These are phyloP conservation scores for Phytopythium delawarense DNA, from an alignment of 352 stramenopile genomes.

Conservation along the genomic window DNA sequence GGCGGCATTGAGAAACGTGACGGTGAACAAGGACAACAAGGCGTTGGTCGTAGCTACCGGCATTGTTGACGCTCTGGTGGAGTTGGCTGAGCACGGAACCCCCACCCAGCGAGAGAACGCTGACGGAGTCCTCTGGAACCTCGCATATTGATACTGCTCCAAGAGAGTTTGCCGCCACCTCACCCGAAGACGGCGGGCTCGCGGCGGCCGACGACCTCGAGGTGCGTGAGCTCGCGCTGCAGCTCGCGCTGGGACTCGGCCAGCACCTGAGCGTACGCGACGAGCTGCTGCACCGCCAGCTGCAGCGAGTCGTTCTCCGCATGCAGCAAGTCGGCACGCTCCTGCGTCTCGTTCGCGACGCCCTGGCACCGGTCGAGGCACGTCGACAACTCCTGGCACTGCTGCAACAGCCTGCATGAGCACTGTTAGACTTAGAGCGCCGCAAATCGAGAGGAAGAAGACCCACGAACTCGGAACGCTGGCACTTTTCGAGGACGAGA, in stretches of 20 bases:
- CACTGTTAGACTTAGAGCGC: background rate
- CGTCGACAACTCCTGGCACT: slow-evolving; percentile 49
- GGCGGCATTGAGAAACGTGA: no score
- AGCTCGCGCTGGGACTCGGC: slow-evolving; percentile 38
- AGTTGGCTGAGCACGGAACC: no score
- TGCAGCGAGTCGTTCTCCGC: slow-evolving; percentile 51
- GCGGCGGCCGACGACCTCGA: slow-evolving; percentile 37
- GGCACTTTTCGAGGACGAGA: slow-evolving; percentile 49
- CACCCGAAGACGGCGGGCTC: slow-evolving; percentile 43
- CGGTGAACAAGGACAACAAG: no score
- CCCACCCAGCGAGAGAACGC: no score
- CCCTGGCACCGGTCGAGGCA: slow-evolving; percentile 40
- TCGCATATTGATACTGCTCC: no score
- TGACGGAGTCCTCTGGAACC: no score
- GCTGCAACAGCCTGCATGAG: slow-evolving; percentile 33
- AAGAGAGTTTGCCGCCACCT: slow-evolving; percentile 8
- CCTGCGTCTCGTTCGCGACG: slow-evolving; percentile 25
- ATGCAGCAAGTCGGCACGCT: slow-evolving; percentile 32
- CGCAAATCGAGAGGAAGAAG: background rate
- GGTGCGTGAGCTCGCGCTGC: slow-evolving; percentile 40
- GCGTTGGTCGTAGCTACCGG: no score
- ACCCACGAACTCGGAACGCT: slow-evolving; percentile 46
- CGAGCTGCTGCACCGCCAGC: slow-evolving; percentile 41
- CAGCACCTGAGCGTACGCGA: slow-evolving; percentile 47
- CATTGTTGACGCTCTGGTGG: no score